These are phyloP conservation scores for Annulohypoxylon moriforme DNA, from an alignment of 495 filamentous ascomycete species.

Conservation along the genomic window DNA sequence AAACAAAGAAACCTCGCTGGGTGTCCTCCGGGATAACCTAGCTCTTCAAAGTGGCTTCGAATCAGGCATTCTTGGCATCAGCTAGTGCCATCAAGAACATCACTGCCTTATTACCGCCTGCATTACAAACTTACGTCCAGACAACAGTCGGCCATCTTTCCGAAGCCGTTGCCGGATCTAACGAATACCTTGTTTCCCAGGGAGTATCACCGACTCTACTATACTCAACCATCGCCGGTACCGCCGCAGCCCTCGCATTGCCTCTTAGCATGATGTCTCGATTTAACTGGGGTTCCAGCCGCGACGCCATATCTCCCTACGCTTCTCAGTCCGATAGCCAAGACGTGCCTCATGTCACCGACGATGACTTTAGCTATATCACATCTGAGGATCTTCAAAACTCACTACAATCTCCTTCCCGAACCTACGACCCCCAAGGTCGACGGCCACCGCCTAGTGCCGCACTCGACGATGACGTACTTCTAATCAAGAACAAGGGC, in stretches of 20 bases:
- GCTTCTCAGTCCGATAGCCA: constrained; percentile 60
- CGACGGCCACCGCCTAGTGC: constrained; percentile 51
- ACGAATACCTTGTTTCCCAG: constrained; percentile 64
- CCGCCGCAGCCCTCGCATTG: constrained; percentile 61
- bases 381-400: constrained; percentile 73
- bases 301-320: constrained; percentile 67
- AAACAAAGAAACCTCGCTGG: constrained; percentile 42
- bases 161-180: constrained; percentile 62
- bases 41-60: constrained; percentile 67
- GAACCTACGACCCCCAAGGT: constrained; percentile 42
- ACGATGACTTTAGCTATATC: constrained; percentile 85
- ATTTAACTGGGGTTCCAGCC: constrained; percentile 62
- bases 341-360: constrained; percentile 71
- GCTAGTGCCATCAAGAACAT: constrained; percentile 63
- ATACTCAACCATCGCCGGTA: constrained; percentile 58
- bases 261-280: constrained; percentile 74
- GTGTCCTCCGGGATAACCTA: constrained; percentile 56
- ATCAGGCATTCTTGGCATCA: constrained; percentile 59
- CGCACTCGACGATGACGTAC: constrained; percentile 74
- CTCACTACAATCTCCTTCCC: constrained; percentile 48
- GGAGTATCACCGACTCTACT: constrained; percentile 59
- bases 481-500: constrained; percentile 78
- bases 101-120: constrained; percentile 54
- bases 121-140: constrained; percentile 61
- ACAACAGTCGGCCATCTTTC: constrained; percentile 54